These are phyloP conservation scores for Malbranchea zuffiana DNA, from an alignment of 2,329 filamentous ascomycete species.

Conservation along the genomic window DNA sequence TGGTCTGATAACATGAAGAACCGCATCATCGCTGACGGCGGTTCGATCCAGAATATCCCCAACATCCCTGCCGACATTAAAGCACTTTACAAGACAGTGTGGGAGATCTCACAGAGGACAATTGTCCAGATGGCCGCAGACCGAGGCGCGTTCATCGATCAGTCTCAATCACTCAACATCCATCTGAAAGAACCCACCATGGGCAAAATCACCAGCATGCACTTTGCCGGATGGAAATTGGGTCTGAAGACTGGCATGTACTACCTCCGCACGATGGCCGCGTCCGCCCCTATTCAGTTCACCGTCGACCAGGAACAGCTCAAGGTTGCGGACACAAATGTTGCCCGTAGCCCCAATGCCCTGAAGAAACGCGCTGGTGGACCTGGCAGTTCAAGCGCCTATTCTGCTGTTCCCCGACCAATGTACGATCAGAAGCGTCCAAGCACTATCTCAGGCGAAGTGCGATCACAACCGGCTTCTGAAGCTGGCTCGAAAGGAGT, in stretches of 20 bases:
- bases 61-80: slow-evolving; percentile 96
- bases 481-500: slow-evolving; percentile 31
- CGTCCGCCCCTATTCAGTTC: slow-evolving; percentile 94
- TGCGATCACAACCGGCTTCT: slow-evolving; percentile 67
- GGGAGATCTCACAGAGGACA: slow-evolving; percentile 94
- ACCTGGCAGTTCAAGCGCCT: slow-evolving; percentile 46
- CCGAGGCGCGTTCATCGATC: slow-evolving; percentile 95
- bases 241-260: slow-evolving; percentile 99
- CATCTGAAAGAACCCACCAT: slow-evolving; percentile 99
- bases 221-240: slow-evolving; percentile 98
- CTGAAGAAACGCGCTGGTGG: slow-evolving; percentile 61
- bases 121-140: slow-evolving; percentile 98
- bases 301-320: slow-evolving; percentile 96
- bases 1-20: slow-evolving; percentile 99
- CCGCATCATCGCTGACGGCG: slow-evolving; percentile 93
- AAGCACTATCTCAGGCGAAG: slow-evolving; percentile 32
- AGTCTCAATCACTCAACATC: slow-evolving; percentile 98
- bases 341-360: slow-evolving; percentile 49
- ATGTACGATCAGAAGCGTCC: slow-evolving; percentile 41
- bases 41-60: slow-evolving; percentile 91
- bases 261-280: slow-evolving; percentile 96
- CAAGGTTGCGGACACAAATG: slow-evolving; percentile 70
- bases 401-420: slow-evolving; percentile 53
- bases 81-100: slow-evolving; percentile 97
- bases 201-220: slow-evolving; percentile 99